Conservation (phyloP, 768 basidiomycete genomes). For the Galerina sulciceps region DNA sequence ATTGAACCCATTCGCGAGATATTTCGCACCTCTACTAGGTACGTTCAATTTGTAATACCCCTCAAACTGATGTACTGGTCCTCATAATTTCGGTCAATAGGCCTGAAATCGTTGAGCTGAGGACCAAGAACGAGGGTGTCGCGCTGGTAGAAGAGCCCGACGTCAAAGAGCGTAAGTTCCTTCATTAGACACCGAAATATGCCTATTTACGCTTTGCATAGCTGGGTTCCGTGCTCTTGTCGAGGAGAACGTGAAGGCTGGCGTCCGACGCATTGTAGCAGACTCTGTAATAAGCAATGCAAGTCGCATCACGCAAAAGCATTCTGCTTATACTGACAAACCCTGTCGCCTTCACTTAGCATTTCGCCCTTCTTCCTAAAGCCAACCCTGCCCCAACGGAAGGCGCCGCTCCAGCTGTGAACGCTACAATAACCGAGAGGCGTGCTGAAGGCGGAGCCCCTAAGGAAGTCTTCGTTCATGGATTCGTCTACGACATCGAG, state of each 20-base stretch:
- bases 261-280: slow-evolving; percentile 30
- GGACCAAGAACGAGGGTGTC: slow-evolving; percentile 24
- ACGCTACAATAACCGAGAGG: not conserved
- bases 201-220: slow-evolving; percentile 10
- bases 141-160: slow-evolving; percentile 27
- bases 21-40: slow-evolving; percentile 38
- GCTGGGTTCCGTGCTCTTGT: slow-evolving; percentile 47
- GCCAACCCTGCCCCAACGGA: not conserved
- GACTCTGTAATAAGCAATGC: slow-evolving; percentile 33
- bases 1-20: slow-evolving; percentile 42
- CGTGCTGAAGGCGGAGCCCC: slow-evolving; percentile 19
- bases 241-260: slow-evolving; percentile 45
- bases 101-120: slow-evolving; percentile 38
- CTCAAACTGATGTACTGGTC: not conserved
- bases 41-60: not conserved
- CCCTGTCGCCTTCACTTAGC: slow-evolving; percentile 9
- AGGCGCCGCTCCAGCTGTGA: no score
- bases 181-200: not conserved
- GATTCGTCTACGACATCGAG: slow-evolving; percentile 64
- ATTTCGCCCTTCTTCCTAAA: slow-evolving; percentile 22
- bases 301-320: not conserved
- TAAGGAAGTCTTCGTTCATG: slow-evolving; percentile 47
- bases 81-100: slow-evolving; percentile 14
- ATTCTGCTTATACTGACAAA: not conserved
- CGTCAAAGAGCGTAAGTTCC: slow-evolving; percentile 34